Evolutionary conservation across 352 stramenopile species (phyloP).

Genomic region (Phytophthora ohioensis): DNA sequence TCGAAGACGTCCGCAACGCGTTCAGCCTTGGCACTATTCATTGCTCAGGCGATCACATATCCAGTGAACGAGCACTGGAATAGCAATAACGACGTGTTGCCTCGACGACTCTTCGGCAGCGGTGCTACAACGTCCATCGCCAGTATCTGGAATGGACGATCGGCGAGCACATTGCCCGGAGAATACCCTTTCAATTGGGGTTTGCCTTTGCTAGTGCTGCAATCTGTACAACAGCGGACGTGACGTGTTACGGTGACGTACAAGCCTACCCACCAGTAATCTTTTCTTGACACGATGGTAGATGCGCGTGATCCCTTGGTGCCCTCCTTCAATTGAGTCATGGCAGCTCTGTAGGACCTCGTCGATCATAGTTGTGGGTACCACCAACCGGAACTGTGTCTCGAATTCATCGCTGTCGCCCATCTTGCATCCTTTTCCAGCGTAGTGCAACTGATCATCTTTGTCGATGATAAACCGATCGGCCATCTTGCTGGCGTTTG

Average conservation of each 20-base stretch:
- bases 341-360: neutral
- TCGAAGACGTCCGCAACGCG: slow-evolving; percentile 5
- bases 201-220: slow-evolving; percentile 9
- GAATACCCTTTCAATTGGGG: slow-evolving; percentile 1
- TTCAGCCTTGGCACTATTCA: neutral
- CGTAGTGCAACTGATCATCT: neutral
- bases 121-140: too few species aligned
- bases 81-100: too few species aligned
- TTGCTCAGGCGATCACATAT: slow-evolving; percentile 1
- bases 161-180: neutral
- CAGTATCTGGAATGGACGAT: neutral
- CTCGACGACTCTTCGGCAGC: too few species aligned
- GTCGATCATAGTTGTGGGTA: neutral
- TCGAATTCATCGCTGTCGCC: too few species aligned
- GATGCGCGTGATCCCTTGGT: neutral
- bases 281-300: neutral
- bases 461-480: too few species aligned
- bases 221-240: neutral
- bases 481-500: too few species aligned
- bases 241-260: neutral
- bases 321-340: neutral
- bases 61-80: too few species aligned
- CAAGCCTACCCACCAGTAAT: neutral
- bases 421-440: too few species aligned
- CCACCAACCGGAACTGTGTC: neutral